These are phyloP conservation scores for Hypoxylon rubiginosum DNA, from an alignment of 2,329 filamentous ascomycete genomes.

Conservation along the genomic window DNA sequence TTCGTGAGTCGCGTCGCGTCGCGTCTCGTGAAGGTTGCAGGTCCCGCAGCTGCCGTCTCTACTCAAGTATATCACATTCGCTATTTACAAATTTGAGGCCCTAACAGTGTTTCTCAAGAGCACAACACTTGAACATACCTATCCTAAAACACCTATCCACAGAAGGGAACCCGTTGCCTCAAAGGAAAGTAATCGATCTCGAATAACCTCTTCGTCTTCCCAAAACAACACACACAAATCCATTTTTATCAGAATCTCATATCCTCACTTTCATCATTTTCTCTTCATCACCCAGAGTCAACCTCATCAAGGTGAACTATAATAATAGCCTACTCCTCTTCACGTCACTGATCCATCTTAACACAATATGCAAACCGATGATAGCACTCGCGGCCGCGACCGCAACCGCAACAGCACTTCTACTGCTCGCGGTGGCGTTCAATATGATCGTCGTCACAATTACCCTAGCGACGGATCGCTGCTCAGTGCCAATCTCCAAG, in stretches of 20 bases:
- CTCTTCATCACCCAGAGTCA: background rate
- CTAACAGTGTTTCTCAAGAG: too few species aligned
- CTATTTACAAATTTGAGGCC: too few species aligned
- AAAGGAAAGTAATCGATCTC: too few species aligned
- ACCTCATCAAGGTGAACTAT: background rate
- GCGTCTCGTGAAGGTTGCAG: too few species aligned
- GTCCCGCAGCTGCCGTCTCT: too few species aligned
- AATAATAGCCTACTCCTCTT: background rate
- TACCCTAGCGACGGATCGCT: background rate
- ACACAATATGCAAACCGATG: background rate
- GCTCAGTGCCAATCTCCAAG: slow-evolving; percentile 15
- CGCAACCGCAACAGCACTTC: background rate
- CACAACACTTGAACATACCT: background rate
- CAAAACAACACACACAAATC: too few species aligned
- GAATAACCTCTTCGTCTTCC: too few species aligned
- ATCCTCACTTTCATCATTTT: background rate
- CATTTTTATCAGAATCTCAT: too few species aligned
- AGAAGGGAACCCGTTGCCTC: too few species aligned
- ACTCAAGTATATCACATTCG: too few species aligned
- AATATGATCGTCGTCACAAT: background rate
- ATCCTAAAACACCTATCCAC: too few species aligned
- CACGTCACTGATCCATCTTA: background rate
- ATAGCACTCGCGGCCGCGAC: background rate
- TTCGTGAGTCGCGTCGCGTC: too few species aligned
- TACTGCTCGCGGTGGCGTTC: background rate